Conservation (phyloP, 2,329 filamentous ascomycete genomes). For the Colletotrichum lindemuthianum region DNA sequence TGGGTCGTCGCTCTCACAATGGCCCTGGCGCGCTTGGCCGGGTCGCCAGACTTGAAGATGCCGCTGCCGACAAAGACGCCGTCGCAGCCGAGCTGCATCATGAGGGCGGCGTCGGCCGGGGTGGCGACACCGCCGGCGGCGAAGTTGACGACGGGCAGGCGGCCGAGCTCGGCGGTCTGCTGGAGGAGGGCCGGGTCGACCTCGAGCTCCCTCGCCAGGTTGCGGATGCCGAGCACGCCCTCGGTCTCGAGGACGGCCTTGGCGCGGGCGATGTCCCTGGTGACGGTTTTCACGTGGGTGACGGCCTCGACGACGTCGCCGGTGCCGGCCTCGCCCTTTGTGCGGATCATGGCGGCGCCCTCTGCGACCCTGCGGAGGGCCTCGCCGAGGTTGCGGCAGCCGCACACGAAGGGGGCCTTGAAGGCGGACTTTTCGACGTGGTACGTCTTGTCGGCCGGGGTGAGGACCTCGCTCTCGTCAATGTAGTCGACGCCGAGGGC, state of each 20-base stretch:
- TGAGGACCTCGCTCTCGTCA: conserved; percentile 97
- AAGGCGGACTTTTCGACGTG: conserved; percentile 92
- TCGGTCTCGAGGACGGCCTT: conserved; percentile 74
- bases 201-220: conserved; percentile 83
- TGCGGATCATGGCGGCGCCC: conserved; percentile 98
- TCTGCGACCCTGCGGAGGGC: conserved; percentile 90
- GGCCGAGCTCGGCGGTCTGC: conserved; percentile 86
- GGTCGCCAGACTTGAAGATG: conserved; percentile 97
- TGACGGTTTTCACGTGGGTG: conserved; percentile 93
- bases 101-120: conserved; percentile 90
- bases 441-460: conserved; percentile 88
- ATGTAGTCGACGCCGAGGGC: conserved; percentile 96
- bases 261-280: conserved; percentile 81
- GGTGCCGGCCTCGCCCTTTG: conserved; percentile 97
- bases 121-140: conserved; percentile 99
- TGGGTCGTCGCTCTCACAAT: conserved; percentile 96
- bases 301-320: conserved; percentile 98
- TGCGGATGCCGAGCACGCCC: conserved; percentile 66
- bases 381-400: conserved; percentile 93
- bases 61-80: conserved; percentile 97
- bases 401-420: conserved; percentile 92
- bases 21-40: conserved; percentile 88
- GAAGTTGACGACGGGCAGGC: conserved; percentile 96
- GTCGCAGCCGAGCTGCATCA: conserved; percentile 99
- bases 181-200: conserved; percentile 82